Percentiles rank a stretch among this genome's conserved stretches.
Conservation (phyloP, 164 flowering plant genomes). For the Litsea cubeba region DNA sequence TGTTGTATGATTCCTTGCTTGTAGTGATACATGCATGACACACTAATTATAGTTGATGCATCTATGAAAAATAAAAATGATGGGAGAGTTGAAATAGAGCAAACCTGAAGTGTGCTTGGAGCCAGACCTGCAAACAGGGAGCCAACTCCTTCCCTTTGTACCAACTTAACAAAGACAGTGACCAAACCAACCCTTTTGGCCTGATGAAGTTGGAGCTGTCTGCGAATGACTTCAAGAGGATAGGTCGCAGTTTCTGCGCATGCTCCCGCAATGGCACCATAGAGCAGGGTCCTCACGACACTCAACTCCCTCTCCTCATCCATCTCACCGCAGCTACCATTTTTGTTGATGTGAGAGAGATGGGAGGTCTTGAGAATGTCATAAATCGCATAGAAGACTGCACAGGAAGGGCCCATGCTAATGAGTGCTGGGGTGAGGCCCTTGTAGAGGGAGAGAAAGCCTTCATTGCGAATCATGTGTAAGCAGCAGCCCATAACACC, state of each 20-base stretch:
- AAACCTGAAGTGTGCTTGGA: conserved; percentile 19
- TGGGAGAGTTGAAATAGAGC: background rate
- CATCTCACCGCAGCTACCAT: background rate
- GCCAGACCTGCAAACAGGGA: conserved; percentile 17
- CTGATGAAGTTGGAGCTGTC: conserved; percentile 18
- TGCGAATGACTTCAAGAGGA: conserved; percentile 16
- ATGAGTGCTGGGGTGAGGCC: conserved; percentile 19
- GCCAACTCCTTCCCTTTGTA: conserved; percentile 10
- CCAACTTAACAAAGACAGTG: conserved; percentile 9
- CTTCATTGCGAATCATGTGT: conserved; percentile 15
- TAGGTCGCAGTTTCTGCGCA: conserved; percentile 16
- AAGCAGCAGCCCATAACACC: conserved; percentile 11
- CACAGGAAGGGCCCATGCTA: conserved; percentile 17
- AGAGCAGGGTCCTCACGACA: conserved; percentile 7
- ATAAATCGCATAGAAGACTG: conserved; percentile 13
- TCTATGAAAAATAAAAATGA: background rate
- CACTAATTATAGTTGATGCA: too few relatives aligned
- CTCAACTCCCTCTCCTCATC: conserved; percentile 3
- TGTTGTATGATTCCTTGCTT: too few relatives aligned
- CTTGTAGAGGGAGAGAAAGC: conserved; percentile 17
- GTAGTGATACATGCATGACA: too few relatives aligned
- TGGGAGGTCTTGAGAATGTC: conserved; percentile 16
- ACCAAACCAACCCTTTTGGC: conserved; percentile 4
- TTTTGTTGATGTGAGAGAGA: background rate
- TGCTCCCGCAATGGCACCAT: conserved; percentile 17